phyloP scores from a whole-genome alignment of 2,329 filamentous ascomycete genomes.

The Dactylella cylindrospora region DNA sequence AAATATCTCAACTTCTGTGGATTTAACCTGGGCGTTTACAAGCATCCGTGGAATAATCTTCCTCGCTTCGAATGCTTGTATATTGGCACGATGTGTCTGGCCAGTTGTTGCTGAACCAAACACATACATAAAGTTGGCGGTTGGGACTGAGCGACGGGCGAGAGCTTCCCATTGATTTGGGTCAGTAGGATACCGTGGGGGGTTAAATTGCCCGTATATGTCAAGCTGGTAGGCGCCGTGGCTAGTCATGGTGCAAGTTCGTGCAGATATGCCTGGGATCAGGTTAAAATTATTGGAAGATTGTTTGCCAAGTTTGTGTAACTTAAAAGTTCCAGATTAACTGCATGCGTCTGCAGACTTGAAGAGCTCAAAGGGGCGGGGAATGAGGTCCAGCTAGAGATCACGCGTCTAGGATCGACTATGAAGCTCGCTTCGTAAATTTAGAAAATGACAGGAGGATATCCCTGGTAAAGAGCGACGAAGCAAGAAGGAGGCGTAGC shows the following conservation, averaged over 20 bases:
- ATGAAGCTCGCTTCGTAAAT: too few species aligned
- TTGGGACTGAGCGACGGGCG: constrained; percentile 34
- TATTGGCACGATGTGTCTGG: constrained; percentile 30
- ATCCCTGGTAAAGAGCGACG: too few species aligned
- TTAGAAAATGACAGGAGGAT: too few species aligned
- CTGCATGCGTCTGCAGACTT: too few species aligned
- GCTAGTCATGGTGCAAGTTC: constrained; percentile 21
- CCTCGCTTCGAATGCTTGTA: constrained; percentile 32
- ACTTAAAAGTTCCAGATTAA: too few species aligned
- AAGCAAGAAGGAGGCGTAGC: too few species aligned
- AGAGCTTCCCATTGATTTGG: constrained; percentile 40
- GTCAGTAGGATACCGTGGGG: constrained; percentile 34
- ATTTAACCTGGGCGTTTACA: constrained; percentile 29
- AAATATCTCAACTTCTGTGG: constrained; percentile 35
- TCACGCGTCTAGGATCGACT: too few species aligned
- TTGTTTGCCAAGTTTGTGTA: too few species aligned
- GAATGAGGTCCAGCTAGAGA: too few species aligned
- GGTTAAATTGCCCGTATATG: constrained; percentile 42
- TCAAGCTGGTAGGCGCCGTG: constrained; percentile 39
- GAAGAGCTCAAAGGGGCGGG: too few species aligned
- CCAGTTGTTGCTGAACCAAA: constrained; percentile 38
- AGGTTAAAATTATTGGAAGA: too few species aligned
- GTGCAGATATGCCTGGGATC: too few species aligned
- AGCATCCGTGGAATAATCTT: constrained; percentile 41
- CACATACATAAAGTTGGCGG: constrained; percentile 38